Evolutionary conservation across 2,329 filamentous ascomycete species (phyloP).

Genomic region (Cladosporium sp.): DNA sequence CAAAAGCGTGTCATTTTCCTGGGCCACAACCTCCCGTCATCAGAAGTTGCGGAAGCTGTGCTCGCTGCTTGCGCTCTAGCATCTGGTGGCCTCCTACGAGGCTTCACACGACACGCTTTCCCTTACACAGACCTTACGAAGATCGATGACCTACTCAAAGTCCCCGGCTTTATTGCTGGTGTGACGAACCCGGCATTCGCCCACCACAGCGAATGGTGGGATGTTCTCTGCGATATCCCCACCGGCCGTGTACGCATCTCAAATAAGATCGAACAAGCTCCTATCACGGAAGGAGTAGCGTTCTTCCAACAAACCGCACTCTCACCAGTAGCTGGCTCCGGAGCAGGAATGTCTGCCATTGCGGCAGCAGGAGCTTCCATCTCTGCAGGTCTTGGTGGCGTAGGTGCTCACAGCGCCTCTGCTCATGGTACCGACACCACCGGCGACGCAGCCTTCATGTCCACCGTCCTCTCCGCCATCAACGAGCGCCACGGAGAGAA

Average conservation of each 20-base stretch:
- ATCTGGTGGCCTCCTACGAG: constrained; percentile 86
- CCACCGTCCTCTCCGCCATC: constrained; percentile 79
- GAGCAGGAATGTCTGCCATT: constrained; percentile 31
- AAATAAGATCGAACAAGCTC: constrained; percentile 76
- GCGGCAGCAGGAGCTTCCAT: constrained; percentile 37
- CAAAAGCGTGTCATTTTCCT: constrained; percentile 97
- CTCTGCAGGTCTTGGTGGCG: constrained; percentile 37
- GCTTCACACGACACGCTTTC: constrained; percentile 94
- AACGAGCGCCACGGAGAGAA: constrained; percentile 83
- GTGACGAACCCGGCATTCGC: constrained; percentile 97
- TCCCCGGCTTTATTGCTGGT: constrained; percentile 95
- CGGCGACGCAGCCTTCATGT: constrained; percentile 87
- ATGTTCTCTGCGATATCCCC: constrained; percentile 88
- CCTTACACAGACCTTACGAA: constrained; percentile 98
- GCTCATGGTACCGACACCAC: constrained; percentile 60
- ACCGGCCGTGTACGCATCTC: constrained; percentile 94
- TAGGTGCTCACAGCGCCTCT: constrained; percentile 21
- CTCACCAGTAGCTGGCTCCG: constrained; percentile 9
- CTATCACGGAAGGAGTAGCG: constrained; percentile 77
- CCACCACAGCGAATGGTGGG: constrained; percentile 96
- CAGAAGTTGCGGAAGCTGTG: constrained; percentile 96
- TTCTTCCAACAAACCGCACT: constrained; percentile 72
- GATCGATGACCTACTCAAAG: constrained; percentile 91
- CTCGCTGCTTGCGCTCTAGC: constrained; percentile 92
- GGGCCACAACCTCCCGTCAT: constrained; percentile 90